Evolutionary conservation across 1,284 basidiomycete genomes (phyloP), one percentile per base, ranked within the genome.

Genomic region (Trichosporon coremiiforme): DNA sequence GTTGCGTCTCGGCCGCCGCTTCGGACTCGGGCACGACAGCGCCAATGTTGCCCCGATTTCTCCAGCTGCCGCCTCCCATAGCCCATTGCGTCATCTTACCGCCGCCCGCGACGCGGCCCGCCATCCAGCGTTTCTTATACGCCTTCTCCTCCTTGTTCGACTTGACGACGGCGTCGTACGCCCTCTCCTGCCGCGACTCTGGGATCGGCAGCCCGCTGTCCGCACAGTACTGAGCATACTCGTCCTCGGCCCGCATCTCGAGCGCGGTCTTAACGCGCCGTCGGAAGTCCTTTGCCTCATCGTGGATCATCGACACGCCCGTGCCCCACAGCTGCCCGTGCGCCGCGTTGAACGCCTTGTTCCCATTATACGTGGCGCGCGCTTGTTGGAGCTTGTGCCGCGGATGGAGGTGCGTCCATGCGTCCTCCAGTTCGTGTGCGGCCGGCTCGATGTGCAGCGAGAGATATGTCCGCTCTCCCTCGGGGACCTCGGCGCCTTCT

Each of bases 251-350:
- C 29, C 73, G 47, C 17, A 71, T 38, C 64, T 69, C 65, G 4
- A 69, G 50, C 20, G 68, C 68, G 33, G 66, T 65, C 35, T 53
- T 13, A 13, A 69, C 38, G 1, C 29, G n/a, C 6, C 45, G 36
- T 20, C 67, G 65, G n/a, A 35, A 53, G 4, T 25, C 47, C 1
- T 36, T 36, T 8, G 31, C 64, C 15, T 73, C 74, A 57, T 74
- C 70, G 15, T 60, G 8, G 15, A 75, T 65, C 2, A 22, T 36
- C 0, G 38, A 31, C 10, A 75, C 75, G 12, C 69, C 69, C 2
- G 70, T 66, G 22, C 78, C 79, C 71, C 76, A 80, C 20, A 80
- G 65, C 65, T 70, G 68, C 4, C 79, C 79, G 9, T 77, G 73
- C 60, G 75, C 76, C 1, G 69, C 66, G 57, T 72, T 68, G 67